Percentiles rank a stretch among this genome's conserved stretches.
These are phyloP conservation scores for Monosporascus ibericus DNA, from an alignment of 2,329 filamentous ascomycete species.

Conservation along the genomic window DNA sequence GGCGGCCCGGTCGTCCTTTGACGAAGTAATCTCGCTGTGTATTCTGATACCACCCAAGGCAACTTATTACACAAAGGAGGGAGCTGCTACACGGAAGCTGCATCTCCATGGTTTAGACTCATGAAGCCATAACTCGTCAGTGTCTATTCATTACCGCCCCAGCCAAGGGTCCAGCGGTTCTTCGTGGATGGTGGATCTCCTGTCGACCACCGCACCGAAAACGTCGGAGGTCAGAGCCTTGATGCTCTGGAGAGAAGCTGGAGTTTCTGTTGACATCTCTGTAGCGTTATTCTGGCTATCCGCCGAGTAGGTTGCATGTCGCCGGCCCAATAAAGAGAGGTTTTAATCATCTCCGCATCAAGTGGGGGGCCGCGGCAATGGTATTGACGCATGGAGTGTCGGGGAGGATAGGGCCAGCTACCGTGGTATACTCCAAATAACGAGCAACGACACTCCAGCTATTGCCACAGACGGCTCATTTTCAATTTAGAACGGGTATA, in stretches of 20 bases:
- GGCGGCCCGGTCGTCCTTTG: too few relatives aligned
- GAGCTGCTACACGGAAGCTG: too few relatives aligned
- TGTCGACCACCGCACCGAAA: constrained; percentile 77
- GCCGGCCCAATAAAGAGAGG: background rate
- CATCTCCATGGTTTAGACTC: too few relatives aligned
- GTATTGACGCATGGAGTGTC: background rate
- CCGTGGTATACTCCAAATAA: background rate
- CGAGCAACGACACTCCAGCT: too few relatives aligned
- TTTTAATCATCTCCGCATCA: background rate
- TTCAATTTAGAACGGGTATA: too few relatives aligned
- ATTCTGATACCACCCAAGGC: too few relatives aligned
- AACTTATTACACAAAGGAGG: too few relatives aligned
- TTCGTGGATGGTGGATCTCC: constrained; percentile 60
- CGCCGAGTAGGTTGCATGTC: background rate
- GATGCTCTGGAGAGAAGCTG: constrained; percentile 22
- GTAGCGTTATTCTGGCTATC: background rate
- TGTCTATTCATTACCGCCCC: too few relatives aligned
- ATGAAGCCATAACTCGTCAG: too few relatives aligned
- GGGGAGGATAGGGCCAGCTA: background rate
- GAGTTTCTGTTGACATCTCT: constrained; percentile 6
- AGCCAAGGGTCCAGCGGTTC: constrained; percentile 27
- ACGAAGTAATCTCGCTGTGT: too few relatives aligned
- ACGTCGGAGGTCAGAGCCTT: constrained; percentile 68
- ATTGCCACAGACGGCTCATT: too few relatives aligned
- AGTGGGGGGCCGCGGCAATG: background rate